These are phyloP conservation scores for Aspergillus sp. DNA, from an alignment of 2,329 filamentous ascomycete species.

Conservation along the genomic window DNA sequence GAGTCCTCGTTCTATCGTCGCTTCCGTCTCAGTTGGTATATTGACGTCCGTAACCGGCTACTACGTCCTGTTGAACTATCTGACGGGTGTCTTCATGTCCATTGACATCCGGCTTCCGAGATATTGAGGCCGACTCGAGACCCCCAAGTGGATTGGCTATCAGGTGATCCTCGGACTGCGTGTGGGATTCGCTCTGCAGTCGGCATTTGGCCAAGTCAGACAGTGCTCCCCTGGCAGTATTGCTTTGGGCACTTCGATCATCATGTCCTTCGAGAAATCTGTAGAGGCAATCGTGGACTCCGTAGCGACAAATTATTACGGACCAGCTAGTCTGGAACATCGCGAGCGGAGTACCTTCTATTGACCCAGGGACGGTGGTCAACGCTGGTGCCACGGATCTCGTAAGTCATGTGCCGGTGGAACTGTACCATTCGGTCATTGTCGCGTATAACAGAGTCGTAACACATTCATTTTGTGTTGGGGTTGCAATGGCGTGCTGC, in stretches of 20 bases:
- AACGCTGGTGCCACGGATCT: no score
- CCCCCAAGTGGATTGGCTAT: slow-evolving; percentile 16
- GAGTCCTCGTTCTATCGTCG: slow-evolving; percentile 4
- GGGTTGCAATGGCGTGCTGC: background rate
- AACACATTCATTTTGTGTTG: background rate
- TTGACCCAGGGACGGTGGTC: no score
- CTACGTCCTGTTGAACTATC: slow-evolving; percentile 8
- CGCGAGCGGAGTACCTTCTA: background rate
- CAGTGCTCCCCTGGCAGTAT: slow-evolving; percentile 8
- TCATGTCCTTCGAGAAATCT: slow-evolving; percentile 15
- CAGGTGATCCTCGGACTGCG: slow-evolving; percentile 16
- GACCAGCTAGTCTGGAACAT: slow-evolving; percentile 13
- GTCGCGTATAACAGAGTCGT: background rate
- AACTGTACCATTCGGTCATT: background rate
- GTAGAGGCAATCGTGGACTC: slow-evolving; percentile 12
- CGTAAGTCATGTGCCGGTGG: no score
- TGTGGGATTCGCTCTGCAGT: background rate
- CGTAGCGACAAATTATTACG: slow-evolving; percentile 18
- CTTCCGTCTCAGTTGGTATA: slow-evolving; percentile 3
- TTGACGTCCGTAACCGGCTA: slow-evolving; percentile 4
- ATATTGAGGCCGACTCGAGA: slow-evolving; percentile 3
- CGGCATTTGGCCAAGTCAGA: slow-evolving; percentile 2
- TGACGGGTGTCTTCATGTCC: background rate
- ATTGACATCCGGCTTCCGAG: slow-evolving; percentile 9
- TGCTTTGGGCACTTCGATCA: slow-evolving; percentile 10